A percentile compares a stretch with the other conserved stretches of the same genome.
Evolutionary conservation across 2,329 filamentous ascomycete species (phyloP).

Genomic region (Hansfordia pulvinata): DNA sequence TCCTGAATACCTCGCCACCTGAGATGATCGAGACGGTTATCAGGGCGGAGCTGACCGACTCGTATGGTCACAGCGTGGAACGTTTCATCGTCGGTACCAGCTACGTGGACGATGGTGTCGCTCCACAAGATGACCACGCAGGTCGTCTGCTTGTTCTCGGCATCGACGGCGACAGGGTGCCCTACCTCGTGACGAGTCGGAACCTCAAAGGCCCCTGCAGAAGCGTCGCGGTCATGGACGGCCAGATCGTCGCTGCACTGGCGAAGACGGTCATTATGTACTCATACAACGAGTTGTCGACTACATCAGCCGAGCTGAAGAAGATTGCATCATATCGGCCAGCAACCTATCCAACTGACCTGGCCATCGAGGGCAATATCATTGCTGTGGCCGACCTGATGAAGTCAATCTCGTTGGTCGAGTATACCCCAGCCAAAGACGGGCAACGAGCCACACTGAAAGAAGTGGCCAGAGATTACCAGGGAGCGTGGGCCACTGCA

Average conservation of each 20-base stretch:
- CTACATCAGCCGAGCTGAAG: conserved; percentile 41
- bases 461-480: conserved; percentile 69
- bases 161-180: conserved; percentile 58
- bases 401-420: conserved; percentile 75
- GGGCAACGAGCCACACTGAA: conserved; percentile 48
- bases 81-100: conserved; percentile 87
- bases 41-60: conserved; percentile 54
- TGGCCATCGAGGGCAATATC: conserved; percentile 58
- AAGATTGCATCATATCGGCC: conserved; percentile 69
- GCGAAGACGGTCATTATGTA: conserved; percentile 67
- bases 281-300: conserved; percentile 40
- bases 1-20: conserved; percentile 33
- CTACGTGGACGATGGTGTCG: conserved; percentile 43
- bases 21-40: conserved; percentile 83
- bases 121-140: conserved; percentile 32
- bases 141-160: conserved; percentile 81
- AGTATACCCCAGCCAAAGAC: conserved; percentile 47
- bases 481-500: conserved; percentile 71
- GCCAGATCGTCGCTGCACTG: conserved; percentile 74
- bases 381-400: conserved; percentile 87
- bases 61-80: conserved; percentile 45
- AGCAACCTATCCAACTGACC: conserved; percentile 69
- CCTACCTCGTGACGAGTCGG: conserved; percentile 58
- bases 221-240: conserved; percentile 59
- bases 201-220: conserved; percentile 69